phyloP scores from a whole-genome alignment of 805 yeast species.

The Saccharomycopsis schoenii region DNA sequence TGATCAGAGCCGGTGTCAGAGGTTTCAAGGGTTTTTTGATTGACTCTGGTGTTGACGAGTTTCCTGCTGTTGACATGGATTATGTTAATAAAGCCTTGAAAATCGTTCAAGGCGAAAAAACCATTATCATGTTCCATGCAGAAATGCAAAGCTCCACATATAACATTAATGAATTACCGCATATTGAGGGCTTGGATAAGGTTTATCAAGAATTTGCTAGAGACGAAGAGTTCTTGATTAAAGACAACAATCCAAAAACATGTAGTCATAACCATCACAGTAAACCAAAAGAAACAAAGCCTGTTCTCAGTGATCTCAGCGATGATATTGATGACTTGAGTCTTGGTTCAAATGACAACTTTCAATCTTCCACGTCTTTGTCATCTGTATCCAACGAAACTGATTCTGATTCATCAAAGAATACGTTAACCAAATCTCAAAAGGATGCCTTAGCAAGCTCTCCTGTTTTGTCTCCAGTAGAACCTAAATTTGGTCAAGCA shows the following conservation, averaged over 20 bases:
- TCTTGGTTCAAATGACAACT: conserved; percentile 14
- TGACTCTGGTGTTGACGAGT: conserved; percentile 94
- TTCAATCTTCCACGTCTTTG: conserved; percentile 4
- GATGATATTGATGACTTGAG: conserved; percentile 20
- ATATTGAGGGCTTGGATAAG: conserved; percentile 16
- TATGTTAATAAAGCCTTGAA: conserved; percentile 63
- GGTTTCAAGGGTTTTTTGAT: conserved; percentile 92
- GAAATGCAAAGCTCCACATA: conserved; percentile 50
- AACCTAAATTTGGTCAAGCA: conserved; percentile 43
- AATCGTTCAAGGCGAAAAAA: conserved; percentile 47
- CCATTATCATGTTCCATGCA: conserved; percentile 87
- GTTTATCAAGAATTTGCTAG: background rate
- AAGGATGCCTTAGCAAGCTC: conserved; percentile 45
- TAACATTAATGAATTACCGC: conserved; percentile 7
- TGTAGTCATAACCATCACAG: background rate
- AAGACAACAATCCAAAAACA: background rate
- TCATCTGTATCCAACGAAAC: conserved; percentile 3
- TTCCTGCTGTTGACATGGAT: conserved; percentile 64
- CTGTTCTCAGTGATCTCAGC: conserved; percentile 20
- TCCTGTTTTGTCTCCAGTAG: conserved; percentile 47
- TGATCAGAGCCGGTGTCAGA: conserved; percentile 77
- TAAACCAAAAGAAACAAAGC: background rate
- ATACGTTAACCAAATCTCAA: conserved; percentile 36
- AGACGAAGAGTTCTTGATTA: background rate
- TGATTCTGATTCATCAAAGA: background rate